Evolutionary conservation across 148 eudicot genomes (phyloP), one percentile per base, ranked within the genome.

Genomic region (Salicornia ramosissima): DNA sequence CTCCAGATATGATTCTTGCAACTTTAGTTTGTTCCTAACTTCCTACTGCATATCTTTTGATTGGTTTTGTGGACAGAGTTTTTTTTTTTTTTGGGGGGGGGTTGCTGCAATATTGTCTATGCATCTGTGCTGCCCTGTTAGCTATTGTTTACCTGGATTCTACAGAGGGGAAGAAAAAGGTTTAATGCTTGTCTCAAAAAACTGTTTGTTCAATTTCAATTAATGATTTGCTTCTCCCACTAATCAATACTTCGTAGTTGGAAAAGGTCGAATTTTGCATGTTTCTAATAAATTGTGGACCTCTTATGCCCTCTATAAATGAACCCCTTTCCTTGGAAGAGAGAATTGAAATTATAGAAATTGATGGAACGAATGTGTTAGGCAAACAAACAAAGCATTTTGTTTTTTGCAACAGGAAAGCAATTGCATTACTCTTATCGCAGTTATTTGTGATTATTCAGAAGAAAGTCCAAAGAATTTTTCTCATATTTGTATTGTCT

Each of bases 401-500:
- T 52, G n/a, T n/a, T 7, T 59, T 60, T 22, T 49, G 12, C n/a
- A 15, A 15, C 24, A 33, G 10, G 49, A 49, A 43, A 25, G 26
- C n/a, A 71, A 31, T 34, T 10, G 28, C 47, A 22, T 33, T 67
- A 21, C 50, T 56, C 19, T 56, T 42, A 33, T 33, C 2, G 49
- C 1, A 45, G 39, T 11, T 71, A 18, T 42, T 25, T 11, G 30
- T 36, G 40, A 36, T 36, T 36, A n/a, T n/a, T n/a, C n/a, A n/a
- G 50, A 31, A 43, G 40, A 70, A 64, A 42, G n/a, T 69, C 53
- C 14, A 12, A 40, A 50, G 43, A 42, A 33, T 29, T 11, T 54
- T 16, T 24, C 62, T 65, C 62, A 64, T 62, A 26, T 43, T 10
- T 51, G 21, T 26, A 28, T 47, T 40, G 18, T 71, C 33, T 72